phyloP scores from a whole-genome alignment of 345 rosid genomes.

The Eucalyptus sp. region DNA sequence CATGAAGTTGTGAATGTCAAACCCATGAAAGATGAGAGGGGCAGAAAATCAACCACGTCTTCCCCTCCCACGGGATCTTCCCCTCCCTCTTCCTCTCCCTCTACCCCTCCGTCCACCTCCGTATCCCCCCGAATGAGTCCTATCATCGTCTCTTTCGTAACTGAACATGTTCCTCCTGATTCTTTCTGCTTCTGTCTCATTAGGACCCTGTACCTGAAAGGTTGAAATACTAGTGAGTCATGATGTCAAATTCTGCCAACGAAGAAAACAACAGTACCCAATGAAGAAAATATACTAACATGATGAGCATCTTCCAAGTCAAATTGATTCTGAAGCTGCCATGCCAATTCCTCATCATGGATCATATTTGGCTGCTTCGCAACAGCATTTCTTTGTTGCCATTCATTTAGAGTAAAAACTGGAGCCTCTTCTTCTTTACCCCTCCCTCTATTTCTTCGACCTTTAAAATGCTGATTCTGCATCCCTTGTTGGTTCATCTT shows the following conservation, averaged over 20 bases:
- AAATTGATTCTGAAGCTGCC: slow-evolving; percentile 77
- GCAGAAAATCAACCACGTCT: slow-evolving; percentile 59
- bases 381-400: slow-evolving; percentile 53
- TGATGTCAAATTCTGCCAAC: background rate
- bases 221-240: background rate
- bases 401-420: slow-evolving; percentile 58
- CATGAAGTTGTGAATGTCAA: background rate
- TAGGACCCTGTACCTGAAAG: slow-evolving; percentile 32
- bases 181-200: slow-evolving; percentile 38
- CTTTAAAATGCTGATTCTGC: slow-evolving; percentile 21
- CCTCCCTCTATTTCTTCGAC: slow-evolving; percentile 41
- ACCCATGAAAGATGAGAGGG: background rate
- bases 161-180: slow-evolving; percentile 68
- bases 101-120: slow-evolving; percentile 47
- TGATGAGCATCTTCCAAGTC: slow-evolving; percentile 61
- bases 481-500: slow-evolving; percentile 51
- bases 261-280: background rate
- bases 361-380: slow-evolving; percentile 31
- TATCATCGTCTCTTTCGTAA: slow-evolving; percentile 37
- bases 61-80: slow-evolving; percentile 15
- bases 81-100: slow-evolving; percentile 29
- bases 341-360: slow-evolving; percentile 66
- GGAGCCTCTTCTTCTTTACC: slow-evolving; percentile 43
- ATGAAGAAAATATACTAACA: slow-evolving; percentile 19
- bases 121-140: slow-evolving; percentile 7